phyloP scores from a whole-genome alignment of 805 yeast species.

The Yarrowia osloensis region DNA sequence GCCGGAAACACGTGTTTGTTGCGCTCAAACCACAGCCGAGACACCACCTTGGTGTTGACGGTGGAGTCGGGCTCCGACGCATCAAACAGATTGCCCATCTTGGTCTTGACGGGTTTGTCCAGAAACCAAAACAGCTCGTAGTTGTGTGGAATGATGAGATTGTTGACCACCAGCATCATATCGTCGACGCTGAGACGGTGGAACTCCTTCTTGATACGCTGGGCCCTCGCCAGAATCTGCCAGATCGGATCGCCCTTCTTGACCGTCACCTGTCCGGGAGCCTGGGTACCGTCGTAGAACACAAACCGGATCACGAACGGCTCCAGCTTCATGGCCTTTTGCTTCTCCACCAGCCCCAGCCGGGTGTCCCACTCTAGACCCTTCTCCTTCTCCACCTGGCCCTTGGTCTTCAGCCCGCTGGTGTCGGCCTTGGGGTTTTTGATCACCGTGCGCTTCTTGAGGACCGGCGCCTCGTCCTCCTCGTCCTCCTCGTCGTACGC shows the following conservation, averaged over 20 bases:
- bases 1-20: constrained; percentile 42
- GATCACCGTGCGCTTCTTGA: not conserved
- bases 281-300: constrained; percentile 37
- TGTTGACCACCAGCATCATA: constrained; percentile 39
- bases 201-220: constrained; percentile 36
- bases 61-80: constrained; percentile 32
- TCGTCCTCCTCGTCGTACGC: constrained; percentile 12
- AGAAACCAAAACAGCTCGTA: constrained; percentile 39
- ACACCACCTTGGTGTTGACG: constrained; percentile 37
- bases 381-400: constrained; percentile 31
- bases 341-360: constrained; percentile 32
- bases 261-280: constrained; percentile 35
- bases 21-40: constrained; percentile 39
- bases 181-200: constrained; percentile 41
- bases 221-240: constrained; percentile 38
- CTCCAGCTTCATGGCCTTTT: constrained; percentile 34
- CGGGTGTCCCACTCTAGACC: constrained; percentile 32
- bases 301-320: constrained; percentile 35
- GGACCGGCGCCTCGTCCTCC: constrained; percentile 5
- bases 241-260: constrained; percentile 40
- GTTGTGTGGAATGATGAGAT: constrained; percentile 41
- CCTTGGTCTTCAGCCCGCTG: constrained; percentile 3
- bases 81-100: constrained; percentile 38
- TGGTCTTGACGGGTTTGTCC: constrained; percentile 36
- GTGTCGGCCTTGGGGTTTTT: constrained; percentile 7